These are phyloP conservation scores for Penicillium hesseltinei DNA, from an alignment of 2,329 filamentous ascomycete species.

Conservation along the genomic window DNA sequence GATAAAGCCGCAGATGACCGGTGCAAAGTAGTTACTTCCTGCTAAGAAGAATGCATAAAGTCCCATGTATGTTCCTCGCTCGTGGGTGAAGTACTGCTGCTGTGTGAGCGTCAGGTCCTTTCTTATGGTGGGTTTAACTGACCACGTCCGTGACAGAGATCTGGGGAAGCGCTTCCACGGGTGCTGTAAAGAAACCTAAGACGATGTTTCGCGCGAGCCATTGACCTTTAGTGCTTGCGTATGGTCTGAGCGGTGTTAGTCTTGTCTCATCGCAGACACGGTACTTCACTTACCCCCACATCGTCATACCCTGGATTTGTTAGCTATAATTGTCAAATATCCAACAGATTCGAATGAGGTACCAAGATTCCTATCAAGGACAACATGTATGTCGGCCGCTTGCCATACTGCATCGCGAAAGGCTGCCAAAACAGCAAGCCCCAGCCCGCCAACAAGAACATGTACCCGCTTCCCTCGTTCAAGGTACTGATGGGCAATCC, in stretches of 20 bases:
- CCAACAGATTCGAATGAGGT: slow-evolving; percentile 3
- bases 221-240: slow-evolving; percentile 34
- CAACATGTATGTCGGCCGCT: slow-evolving; percentile 36
- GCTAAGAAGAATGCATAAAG: slow-evolving; percentile 42
- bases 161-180: slow-evolving; percentile 44
- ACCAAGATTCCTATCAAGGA: slow-evolving; percentile 36
- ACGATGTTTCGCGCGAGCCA: slow-evolving; percentile 42
- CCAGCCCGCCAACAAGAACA: slow-evolving; percentile 48
- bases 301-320: slow-evolving; percentile 22
- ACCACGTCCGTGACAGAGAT: slow-evolving; percentile 44
- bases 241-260: slow-evolving; percentile 26
- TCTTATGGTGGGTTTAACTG: slow-evolving; percentile 9
- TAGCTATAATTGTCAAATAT: not conserved
- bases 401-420: slow-evolving; percentile 47
- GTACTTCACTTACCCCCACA: slow-evolving; percentile 33
- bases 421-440: slow-evolving; percentile 50
- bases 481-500: slow-evolving; percentile 36
- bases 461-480: slow-evolving; percentile 41
- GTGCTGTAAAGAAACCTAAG: slow-evolving; percentile 41
- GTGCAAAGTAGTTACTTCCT: slow-evolving; percentile 45
- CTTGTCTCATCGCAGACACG: not conserved
- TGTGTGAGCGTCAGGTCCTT: not conserved
- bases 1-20: slow-evolving; percentile 50
- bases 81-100: slow-evolving; percentile 42
- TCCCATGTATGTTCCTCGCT: slow-evolving; percentile 43